Base-by-base conservation (phyloP, 306 rosid genomes). In the Vigna reflexopilosa region DNA sequence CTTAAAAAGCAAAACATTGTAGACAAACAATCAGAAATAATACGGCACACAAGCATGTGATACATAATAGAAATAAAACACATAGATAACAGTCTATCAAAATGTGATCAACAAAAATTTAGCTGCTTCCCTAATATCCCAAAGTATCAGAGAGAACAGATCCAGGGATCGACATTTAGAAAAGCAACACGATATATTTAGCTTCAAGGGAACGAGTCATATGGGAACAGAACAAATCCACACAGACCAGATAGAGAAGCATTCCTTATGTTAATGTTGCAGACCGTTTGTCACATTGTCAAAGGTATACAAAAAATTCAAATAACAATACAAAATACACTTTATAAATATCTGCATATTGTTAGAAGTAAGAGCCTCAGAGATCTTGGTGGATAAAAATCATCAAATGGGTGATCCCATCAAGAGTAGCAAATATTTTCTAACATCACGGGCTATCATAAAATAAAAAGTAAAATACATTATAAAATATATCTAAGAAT, bases 201-300 rank as follows among this genome's bases (percentile, higher is more conserved):
- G 97, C 97, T 93, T 93, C 97, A 86, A 89, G 96, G 96, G 97
- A 93, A 93, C 97, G 96, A 89, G 97, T 90, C 89, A 63, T 75
- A 68, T 80, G 92, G 96, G 90, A 86, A 90, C 34, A 13, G 79
- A 83, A 47, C 0, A 8, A 22, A 86, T 90, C 95, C 97, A 36
- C 96, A 92, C 36, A 58, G 91, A 92, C 97, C 93, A 92, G 96
- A 90, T 87, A 73, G 74, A 47, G 97, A 92, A 92, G 97, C 97
- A 0, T 7, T 69, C 8, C 1, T 19, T 1, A 19, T 0, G 11
- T 10, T 0, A 42, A 0, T 5, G 5, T 0, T 57, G 16, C 4
- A 26, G 13, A 26, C 3, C 9, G 3, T 5, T 20, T 20, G 20
- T 2, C 12, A 2, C 2, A 30, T 30, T 30, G 17, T 6, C 11